Evolutionary conservation across 441 rosid species (phyloP), one percentile per base, ranked within the genome.

Genomic region (Arabidopsis lyrata): DNA sequence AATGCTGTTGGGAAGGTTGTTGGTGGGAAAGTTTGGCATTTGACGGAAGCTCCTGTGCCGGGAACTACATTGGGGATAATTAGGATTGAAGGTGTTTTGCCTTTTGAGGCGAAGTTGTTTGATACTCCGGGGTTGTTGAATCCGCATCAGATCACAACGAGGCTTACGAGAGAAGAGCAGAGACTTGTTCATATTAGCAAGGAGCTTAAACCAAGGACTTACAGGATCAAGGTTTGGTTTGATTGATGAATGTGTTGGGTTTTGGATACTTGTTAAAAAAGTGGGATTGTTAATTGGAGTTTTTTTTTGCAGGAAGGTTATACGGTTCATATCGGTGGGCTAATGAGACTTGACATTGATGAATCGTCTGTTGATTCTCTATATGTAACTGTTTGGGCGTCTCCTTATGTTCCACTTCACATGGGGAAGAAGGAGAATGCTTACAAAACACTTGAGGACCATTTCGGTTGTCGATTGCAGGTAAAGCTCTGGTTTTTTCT

Each of bases 381-480:
- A 16, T 92, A 94, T 68, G 84, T 94, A 10, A 88, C 97, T 2
- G 97, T 89, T 53, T 95, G 97, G 97, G 97, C 96, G 3, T 95
- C 97, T 72, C 90, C 96, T 16, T 67, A 74, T 82, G 80, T 92
- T 79, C 99, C 99, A 22, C 83, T 95, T 60, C 97, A 92, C 64
- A 88, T 92, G 99, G 99, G 97, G 74, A 95, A 88, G 83, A 87
- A 90, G 36, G 97, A 92, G 84, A 92, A 86, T 31, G 93, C 83
- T 4, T 63, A 62, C 74, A 81, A 68, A 20, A 86, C 90, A 80
- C 68, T 80, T 2, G 88, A 87, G 64, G 91, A 88, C 44, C 96
- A 92, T 80, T 92, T 95, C 63, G 93, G 97, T 66, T 66, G 70
- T 68, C 95, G 91, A 42, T 87, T 92, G 64, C 99, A 92, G 93